These are phyloP conservation scores for Rhizopogon salebrosus DNA, from an alignment of 768 basidiomycete species.

Conservation along the genomic window DNA sequence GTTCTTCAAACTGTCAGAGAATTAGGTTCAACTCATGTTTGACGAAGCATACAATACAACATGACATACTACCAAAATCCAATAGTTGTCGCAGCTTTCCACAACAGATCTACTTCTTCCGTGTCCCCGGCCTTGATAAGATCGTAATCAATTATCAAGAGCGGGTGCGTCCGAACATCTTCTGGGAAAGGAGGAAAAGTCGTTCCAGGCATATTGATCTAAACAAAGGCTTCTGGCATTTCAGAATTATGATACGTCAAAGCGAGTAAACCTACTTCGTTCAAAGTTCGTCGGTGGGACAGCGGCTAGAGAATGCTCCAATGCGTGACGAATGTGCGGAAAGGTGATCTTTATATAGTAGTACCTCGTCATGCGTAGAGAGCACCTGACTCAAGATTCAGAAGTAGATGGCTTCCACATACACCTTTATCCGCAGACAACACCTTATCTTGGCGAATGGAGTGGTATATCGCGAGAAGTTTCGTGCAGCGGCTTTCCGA, in stretches of 20 bases:
- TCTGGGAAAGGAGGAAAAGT: constrained; percentile 38
- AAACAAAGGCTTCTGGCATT: background rate
- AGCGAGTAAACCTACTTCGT: background rate
- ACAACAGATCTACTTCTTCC: constrained; percentile 37
- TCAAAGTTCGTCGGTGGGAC: background rate
- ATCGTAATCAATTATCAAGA: constrained; percentile 41
- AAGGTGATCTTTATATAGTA: background rate
- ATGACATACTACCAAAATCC: constrained; percentile 52
- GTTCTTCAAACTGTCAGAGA: constrained; percentile 34
- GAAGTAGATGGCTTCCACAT: too few relatives aligned
- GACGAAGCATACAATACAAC: background rate
- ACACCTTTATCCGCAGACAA: background rate
- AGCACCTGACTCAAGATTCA: background rate
- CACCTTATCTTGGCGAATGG: background rate
- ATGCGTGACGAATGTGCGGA: background rate
- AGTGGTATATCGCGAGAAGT: background rate
- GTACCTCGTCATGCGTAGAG: background rate
- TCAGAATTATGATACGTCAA: background rate
- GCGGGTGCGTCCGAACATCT: constrained; percentile 37
- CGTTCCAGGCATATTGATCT: constrained; percentile 27
- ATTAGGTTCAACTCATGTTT: background rate
- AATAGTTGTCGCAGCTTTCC: constrained; percentile 41
- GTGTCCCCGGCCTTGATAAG: constrained; percentile 31
- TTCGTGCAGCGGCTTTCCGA: background rate
- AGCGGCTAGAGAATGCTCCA: background rate